A percentile compares a stretch with the other conserved stretches of the same genome.
These are phyloP conservation scores for Serendipita sp. DNA, from an alignment of 768 basidiomycete species.

Conservation along the genomic window DNA sequence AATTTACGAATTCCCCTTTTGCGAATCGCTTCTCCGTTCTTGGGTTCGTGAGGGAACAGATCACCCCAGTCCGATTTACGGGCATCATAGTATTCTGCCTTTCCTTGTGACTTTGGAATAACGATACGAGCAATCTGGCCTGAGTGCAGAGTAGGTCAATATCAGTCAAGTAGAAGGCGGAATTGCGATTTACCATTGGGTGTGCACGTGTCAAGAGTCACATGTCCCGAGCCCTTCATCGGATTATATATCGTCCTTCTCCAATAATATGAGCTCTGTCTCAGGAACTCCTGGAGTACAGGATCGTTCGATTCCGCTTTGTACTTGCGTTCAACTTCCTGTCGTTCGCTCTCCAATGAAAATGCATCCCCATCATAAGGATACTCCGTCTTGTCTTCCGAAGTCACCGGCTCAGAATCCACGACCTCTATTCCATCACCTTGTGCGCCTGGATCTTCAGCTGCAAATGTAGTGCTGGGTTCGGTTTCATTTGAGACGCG, in stretches of 20 bases:
- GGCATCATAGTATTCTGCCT: slow-evolving; percentile 87
- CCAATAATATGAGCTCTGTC: slow-evolving; percentile 72
- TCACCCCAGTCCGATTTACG: slow-evolving; percentile 92
- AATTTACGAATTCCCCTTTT: neutral
- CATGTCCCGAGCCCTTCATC: slow-evolving; percentile 78
- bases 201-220: slow-evolving; percentile 81
- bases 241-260: slow-evolving; percentile 88
- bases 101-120: slow-evolving; percentile 88
- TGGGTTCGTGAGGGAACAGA: slow-evolving; percentile 79
- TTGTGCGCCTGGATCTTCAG: neutral
- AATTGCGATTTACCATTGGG: slow-evolving; percentile 42
- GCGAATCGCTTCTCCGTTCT: slow-evolving; percentile 58
- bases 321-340: neutral
- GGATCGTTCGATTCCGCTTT: slow-evolving; percentile 4
- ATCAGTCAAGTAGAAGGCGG: slow-evolving; percentile 8
- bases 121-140: slow-evolving; percentile 86
- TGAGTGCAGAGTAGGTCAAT: slow-evolving; percentile 20
- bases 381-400: neutral
- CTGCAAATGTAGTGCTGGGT: too few relatives aligned
- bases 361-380: neutral
- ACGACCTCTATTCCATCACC: slow-evolving; percentile 3
- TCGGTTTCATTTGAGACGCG: too few relatives aligned
- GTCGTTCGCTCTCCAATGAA: neutral
- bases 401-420: neutral
- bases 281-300: slow-evolving; percentile 38